Evolutionary conservation across 1,139 yeast genomes (phyloP).

Genomic region (Taiozyma onychis): DNA sequence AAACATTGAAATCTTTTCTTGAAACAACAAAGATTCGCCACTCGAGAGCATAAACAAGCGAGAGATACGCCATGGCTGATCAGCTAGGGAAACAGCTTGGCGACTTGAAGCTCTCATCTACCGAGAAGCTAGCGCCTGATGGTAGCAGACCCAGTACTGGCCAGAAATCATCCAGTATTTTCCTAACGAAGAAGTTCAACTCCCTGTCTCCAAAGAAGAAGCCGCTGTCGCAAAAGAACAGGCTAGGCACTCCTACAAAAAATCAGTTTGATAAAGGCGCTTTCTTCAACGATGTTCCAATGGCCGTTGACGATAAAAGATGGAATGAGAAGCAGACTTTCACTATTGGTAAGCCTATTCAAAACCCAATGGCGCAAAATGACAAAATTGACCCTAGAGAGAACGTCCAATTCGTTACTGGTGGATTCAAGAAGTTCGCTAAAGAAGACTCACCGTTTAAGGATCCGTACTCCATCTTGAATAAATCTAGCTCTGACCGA

Average conservation of each 20-base stretch:
- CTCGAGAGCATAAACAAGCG: not conserved
- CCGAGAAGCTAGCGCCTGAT: conserved; percentile 8
- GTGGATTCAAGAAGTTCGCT: conserved; percentile 17
- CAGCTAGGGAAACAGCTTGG: conserved; percentile 5
- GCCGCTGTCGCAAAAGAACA: not conserved
- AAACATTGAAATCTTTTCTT: not conserved
- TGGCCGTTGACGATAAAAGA: conserved; percentile 19
- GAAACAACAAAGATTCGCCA: not conserved
- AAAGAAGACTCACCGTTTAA: conserved; percentile 18
- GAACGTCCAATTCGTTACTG: conserved; percentile 5
- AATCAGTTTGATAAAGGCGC: conserved; percentile 10
- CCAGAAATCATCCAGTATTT: conserved; percentile 16
- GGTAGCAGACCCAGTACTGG: not conserved
- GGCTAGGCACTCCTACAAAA: conserved; percentile 1
- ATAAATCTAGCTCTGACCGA: conserved; percentile 11
- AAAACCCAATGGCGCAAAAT: conserved; percentile 6
- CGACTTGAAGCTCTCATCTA: conserved; percentile 8
- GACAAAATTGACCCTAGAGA: conserved; percentile 7
- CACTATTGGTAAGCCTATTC: conserved; percentile 4
- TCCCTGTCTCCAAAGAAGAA: conserved; percentile 12
- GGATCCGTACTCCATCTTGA: conserved; percentile 18
- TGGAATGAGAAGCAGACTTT: conserved; percentile 10
- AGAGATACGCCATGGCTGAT: not conserved
- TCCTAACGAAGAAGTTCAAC: conserved; percentile 15
- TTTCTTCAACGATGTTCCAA: conserved; percentile 16